phyloP scores from a whole-genome alignment of 2,329 filamentous ascomycete species.

The Epichloe bromicola region DNA sequence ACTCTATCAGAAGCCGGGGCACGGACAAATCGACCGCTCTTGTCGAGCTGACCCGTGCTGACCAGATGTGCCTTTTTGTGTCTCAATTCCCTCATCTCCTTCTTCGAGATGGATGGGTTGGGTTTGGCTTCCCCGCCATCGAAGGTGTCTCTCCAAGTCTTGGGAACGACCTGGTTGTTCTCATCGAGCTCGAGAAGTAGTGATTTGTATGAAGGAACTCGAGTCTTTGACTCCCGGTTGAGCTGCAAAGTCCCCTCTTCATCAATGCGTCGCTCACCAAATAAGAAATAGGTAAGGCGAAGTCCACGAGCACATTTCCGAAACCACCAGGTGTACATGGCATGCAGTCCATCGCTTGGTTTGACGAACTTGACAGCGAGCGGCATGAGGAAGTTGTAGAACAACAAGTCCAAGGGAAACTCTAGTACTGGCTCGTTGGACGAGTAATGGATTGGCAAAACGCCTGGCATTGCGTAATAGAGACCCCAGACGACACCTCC shows the following conservation, averaged over 20 bases:
- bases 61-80: slow-evolving; percentile 33
- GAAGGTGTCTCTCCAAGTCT: slow-evolving; percentile 46
- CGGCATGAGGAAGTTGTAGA: slow-evolving; percentile 95
- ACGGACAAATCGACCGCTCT: slow-evolving; percentile 72
- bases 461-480: slow-evolving; percentile 48
- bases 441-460: slow-evolving; percentile 87
- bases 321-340: slow-evolving; percentile 95
- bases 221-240: slow-evolving; percentile 17
- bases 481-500: slow-evolving; percentile 95
- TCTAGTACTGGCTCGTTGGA: slow-evolving; percentile 86
- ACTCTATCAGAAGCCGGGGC: slow-evolving; percentile 94
- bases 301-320: slow-evolving; percentile 67
- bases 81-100: slow-evolving; percentile 24
- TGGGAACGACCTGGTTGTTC: slow-evolving; percentile 31
- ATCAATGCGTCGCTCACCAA: slow-evolving; percentile 66
- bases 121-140: slow-evolving; percentile 34
- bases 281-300: slow-evolving; percentile 83
- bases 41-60: slow-evolving; percentile 40
- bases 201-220: slow-evolving; percentile 24
- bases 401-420: slow-evolving; percentile 84
- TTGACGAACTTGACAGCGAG: slow-evolving; percentile 72
- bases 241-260: slow-evolving; percentile 63
- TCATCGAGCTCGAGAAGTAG: slow-evolving; percentile 34
- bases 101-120: slow-evolving; percentile 19
- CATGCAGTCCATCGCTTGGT: slow-evolving; percentile 70